Base-by-base conservation (phyloP, 257 asterid species). In the Petunia secreta region DNA sequence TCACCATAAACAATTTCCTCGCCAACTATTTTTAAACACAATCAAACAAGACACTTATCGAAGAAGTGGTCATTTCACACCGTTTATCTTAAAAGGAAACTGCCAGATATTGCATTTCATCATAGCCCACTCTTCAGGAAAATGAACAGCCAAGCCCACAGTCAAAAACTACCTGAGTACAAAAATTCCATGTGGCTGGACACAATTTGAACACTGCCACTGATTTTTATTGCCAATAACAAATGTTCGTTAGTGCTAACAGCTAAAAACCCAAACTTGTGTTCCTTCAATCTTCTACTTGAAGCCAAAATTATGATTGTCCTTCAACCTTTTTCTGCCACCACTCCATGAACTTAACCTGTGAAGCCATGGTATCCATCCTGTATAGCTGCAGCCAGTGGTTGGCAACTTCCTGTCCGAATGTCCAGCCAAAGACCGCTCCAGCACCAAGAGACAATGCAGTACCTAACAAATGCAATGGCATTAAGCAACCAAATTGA, bases 281-380 rank as follows among this genome's bases (percentile, higher is more conserved):
- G 15, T 8, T 8, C n/a, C 55, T 3, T 43, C 39, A 68, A 16
- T 69, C 58, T 44, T 62, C 2, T 62, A 62, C 5, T 2, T 4
- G 41, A 34, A 2, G 76, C 9, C 0, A 67, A 82, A 62, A 15
- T 46, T 71, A 84, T 55, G 80, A 77, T 8, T 77, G 79, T n/a
- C 78, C 86, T 84, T 83, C 88, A 46, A 89, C 89, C 85, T 87
- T 93, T 84, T 89, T 91, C 89, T 93, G 94, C 92, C 96, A 83
- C 99, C 99, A 95, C 83, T 95, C 97, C 78, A 82, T 84, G 90
- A 93, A 95, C 78, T 92, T 95, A 75, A 91, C 87, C 89, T 95
- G 98, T 38, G 99, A 89, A 64, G 93, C 86, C 87, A 91, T 82
- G 1, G 99, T 87, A 67, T 93, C 93, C 82, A 86, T 54, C 90